Evolutionary conservation across 2,329 filamentous ascomycete genomes (phyloP).

Genomic region (Epichloe sp.): DNA sequence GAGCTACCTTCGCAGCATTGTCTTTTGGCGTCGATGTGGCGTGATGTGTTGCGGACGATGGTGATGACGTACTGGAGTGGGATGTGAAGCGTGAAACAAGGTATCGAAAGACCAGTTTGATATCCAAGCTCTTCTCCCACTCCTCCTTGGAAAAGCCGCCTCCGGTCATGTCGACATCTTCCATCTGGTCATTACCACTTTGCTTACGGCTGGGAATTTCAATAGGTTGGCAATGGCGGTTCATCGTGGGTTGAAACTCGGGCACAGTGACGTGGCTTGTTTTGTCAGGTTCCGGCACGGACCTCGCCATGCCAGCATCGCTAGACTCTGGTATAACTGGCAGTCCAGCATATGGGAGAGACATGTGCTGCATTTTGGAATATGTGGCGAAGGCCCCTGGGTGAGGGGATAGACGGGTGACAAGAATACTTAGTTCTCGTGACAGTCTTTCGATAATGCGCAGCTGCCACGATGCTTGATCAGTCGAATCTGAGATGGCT

Average conservation of each 20-base stretch:
- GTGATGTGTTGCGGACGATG: conserved; percentile 32
- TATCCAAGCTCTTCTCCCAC: conserved; percentile 86
- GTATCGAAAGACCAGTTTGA: conserved; percentile 85
- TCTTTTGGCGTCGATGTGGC: conserved; percentile 44
- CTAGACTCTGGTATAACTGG: conserved; percentile 46
- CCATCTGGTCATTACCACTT: conserved; percentile 10
- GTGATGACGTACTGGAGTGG: conserved; percentile 26
- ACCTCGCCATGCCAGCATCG: conserved; percentile 18
- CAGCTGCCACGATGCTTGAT: conserved; percentile 53
- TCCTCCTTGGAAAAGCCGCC: conserved; percentile 54
- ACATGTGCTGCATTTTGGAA: conserved; percentile 46
- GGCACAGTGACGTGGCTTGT: conserved; percentile 14
- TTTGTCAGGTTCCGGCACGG: conserved; percentile 12
- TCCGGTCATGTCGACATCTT: conserved; percentile 15
- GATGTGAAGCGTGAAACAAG: conserved; percentile 61
- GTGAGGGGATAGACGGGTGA: conserved; percentile 66
- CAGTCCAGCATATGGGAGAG: conserved; percentile 67
- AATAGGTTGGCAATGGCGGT: conserved; percentile 22
- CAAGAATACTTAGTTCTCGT: conserved; percentile 69
- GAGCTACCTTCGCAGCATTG: conserved; percentile 61
- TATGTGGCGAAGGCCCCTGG: conserved; percentile 85
- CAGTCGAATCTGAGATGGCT: conserved; percentile 17
- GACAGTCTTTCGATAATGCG: conserved; percentile 74
- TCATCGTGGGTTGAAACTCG: conserved; percentile 37
- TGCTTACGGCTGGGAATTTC: conserved; percentile 20